phyloP scores from a whole-genome alignment of 2,329 filamentous ascomycete genomes.

The Graphilbum fragrans region DNA sequence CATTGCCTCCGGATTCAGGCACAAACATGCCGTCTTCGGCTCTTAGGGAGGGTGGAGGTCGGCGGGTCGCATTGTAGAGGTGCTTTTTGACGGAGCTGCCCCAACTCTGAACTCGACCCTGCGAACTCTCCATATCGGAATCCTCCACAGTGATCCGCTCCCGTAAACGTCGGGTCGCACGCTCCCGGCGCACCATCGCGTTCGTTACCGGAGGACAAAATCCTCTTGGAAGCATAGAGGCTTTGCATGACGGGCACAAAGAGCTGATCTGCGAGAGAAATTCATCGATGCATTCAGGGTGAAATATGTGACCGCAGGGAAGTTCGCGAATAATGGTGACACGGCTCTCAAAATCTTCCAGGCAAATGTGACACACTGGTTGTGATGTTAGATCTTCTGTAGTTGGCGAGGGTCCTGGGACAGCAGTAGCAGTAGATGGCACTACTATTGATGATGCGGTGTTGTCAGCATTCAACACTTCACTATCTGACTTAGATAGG shows the following conservation, averaged over 20 bases:
- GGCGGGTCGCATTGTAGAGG: constrained; percentile 7
- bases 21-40: no score
- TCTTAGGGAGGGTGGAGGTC: constrained; percentile 2
- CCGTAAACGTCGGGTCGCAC: constrained; percentile 50
- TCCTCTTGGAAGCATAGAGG: constrained; percentile 59
- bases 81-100: constrained; percentile 10
- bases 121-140: constrained; percentile 13
- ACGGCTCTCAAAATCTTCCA: constrained; percentile 63
- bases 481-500: no score
- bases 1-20: no score
- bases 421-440: not conserved
- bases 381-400: constrained; percentile 44
- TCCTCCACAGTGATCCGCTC: constrained; percentile 35
- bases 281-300: constrained; percentile 80
- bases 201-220: constrained; percentile 66
- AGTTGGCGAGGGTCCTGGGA: constrained; percentile 2
- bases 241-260: constrained; percentile 84
- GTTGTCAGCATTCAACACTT: no score
- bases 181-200: constrained; percentile 72
- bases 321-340: constrained; percentile 70
- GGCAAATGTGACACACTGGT: constrained; percentile 78
- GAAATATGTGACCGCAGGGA: constrained; percentile 85
- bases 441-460: no score
- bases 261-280: constrained; percentile 71
- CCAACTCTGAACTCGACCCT: constrained; percentile 10